phyloP scores from a whole-genome alignment of 805 yeast genomes.

The Candida arabinofermentans region DNA sequence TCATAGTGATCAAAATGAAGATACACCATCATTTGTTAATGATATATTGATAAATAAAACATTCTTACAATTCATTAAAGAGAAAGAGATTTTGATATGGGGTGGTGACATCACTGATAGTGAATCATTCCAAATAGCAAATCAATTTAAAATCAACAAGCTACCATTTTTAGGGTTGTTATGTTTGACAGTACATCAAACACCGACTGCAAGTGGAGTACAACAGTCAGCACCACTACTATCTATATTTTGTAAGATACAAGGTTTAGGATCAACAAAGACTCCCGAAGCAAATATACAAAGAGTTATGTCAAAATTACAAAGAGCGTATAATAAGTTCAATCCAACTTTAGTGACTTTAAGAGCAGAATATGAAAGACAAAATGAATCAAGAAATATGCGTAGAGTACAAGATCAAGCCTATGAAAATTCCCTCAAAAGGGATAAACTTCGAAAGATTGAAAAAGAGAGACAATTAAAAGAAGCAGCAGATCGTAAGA shows the following conservation, averaged over 20 bases:
- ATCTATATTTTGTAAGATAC: conserved; percentile 57
- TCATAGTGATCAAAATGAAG: conserved; percentile 69
- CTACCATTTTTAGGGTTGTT: conserved; percentile 82
- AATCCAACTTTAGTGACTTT: conserved; percentile 58
- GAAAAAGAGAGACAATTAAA: conserved; percentile 31
- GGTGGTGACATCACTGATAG: conserved; percentile 80
- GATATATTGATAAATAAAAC: conserved; percentile 49
- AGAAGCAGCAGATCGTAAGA: conserved; percentile 14
- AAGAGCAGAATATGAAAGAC: conserved; percentile 59
- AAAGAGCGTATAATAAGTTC: conserved; percentile 40
- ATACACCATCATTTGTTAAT: conserved; percentile 47
- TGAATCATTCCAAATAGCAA: conserved; percentile 81
- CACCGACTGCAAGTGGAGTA: conserved; percentile 55
- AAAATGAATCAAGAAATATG: conserved; percentile 51
- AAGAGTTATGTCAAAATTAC: conserved; percentile 36
- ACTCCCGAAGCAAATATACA: conserved; percentile 25
- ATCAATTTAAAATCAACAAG: conserved; percentile 62
- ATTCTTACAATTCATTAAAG: conserved; percentile 44
- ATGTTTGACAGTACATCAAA: conserved; percentile 56
- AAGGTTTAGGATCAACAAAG: conserved; percentile 42
- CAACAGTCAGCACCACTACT: conserved; percentile 51
- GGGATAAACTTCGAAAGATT: conserved; percentile 56
- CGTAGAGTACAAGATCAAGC: conserved; percentile 75
- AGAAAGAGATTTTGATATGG: conserved; percentile 67
- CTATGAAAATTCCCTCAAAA: conserved; percentile 62